Conservation (phyloP, 257 asterid genomes). For the Verbena officinalis region DNA sequence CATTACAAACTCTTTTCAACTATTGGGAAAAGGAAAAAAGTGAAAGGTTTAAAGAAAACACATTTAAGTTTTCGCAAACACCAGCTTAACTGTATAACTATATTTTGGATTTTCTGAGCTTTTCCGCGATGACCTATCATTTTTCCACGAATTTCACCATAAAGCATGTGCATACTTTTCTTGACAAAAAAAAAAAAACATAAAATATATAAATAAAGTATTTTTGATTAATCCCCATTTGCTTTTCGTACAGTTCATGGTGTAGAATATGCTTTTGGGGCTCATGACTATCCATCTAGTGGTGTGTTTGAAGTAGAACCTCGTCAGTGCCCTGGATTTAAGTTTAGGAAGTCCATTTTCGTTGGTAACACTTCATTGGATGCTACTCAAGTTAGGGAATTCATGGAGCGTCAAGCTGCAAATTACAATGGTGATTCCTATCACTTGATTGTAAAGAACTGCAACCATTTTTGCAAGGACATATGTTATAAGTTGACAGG, state of each 20-base stretch:
- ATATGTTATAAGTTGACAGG: conserved; percentile 79
- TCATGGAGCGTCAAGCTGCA: conserved; percentile 81
- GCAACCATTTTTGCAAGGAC: conserved; percentile 96
- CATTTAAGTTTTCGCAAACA: background rate
- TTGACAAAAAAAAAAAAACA: too few relatives aligned
- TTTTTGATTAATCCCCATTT: background rate
- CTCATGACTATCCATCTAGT: conserved; percentile 82
- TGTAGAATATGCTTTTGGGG: conserved; percentile 93
- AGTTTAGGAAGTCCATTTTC: conserved; percentile 80
- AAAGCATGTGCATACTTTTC: too few relatives aligned
- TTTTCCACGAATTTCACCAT: background rate
- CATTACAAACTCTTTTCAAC: too few relatives aligned
- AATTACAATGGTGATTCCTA: conserved; percentile 81
- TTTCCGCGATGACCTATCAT: background rate
- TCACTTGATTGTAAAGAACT: conserved; percentile 91
- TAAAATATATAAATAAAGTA: too few relatives aligned
- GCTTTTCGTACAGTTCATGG: conserved; percentile 67
- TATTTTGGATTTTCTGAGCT: background rate
- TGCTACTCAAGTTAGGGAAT: conserved; percentile 70
- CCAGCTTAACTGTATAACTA: background rate
- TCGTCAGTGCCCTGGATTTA: conserved; percentile 90
- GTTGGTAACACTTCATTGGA: conserved; percentile 75
- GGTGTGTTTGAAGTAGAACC: conserved; percentile 98
- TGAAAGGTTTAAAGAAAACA: too few relatives aligned
- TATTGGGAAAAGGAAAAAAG: too few relatives aligned